These are phyloP conservation scores for Termitomyces titanicus DNA, from an alignment of 768 basidiomycete species.

Conservation along the genomic window DNA sequence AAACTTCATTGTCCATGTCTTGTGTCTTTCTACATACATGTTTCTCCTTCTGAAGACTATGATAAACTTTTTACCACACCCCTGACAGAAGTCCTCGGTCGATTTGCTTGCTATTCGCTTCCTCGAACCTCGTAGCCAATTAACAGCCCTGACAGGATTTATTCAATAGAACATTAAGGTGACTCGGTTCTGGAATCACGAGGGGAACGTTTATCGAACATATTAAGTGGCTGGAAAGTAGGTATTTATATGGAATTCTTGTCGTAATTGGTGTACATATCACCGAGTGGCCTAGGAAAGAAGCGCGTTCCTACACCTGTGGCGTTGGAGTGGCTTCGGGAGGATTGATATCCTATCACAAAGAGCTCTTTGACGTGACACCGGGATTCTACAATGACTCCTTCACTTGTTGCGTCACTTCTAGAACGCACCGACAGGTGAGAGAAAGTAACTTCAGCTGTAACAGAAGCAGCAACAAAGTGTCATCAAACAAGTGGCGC, in stretches of 20 bases:
- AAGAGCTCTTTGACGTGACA: background rate
- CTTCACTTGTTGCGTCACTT: constrained; percentile 2
- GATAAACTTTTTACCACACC: background rate
- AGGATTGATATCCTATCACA: background rate
- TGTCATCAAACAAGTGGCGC: background rate
- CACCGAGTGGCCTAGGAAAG: background rate
- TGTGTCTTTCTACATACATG: too few species aligned
- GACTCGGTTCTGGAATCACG: background rate
- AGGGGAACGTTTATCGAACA: background rate
- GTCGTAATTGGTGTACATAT: background rate
- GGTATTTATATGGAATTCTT: background rate
- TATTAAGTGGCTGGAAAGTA: background rate
- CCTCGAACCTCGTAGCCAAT: too few species aligned
- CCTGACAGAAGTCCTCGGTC: background rate
- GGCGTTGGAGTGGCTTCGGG: constrained; percentile 1
- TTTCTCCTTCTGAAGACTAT: too few species aligned
- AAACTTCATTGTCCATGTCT: too few species aligned
- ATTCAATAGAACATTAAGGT: background rate
- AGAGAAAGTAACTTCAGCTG: background rate
- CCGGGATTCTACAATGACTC: background rate
- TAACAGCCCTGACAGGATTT: background rate
- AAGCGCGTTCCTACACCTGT: background rate
- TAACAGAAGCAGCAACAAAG: constrained; percentile 1
- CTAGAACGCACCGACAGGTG: background rate
- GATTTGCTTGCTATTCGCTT: background rate